Conservation (phyloP, 2,329 filamentous ascomycete species). For the Xylaria sp. region DNA sequence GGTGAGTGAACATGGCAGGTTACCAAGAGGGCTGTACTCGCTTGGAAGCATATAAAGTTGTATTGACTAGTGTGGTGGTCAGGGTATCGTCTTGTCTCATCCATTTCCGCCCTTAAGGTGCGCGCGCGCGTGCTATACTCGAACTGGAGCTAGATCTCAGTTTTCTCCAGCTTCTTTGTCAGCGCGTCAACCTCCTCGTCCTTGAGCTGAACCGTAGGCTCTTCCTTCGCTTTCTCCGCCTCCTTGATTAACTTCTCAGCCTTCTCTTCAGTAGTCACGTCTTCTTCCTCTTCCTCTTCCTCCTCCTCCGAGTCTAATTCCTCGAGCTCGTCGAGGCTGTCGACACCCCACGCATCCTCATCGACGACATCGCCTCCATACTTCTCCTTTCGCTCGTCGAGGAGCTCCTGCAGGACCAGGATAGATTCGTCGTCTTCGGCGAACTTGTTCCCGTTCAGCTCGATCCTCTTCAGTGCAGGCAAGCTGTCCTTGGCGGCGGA, state of each 20-base stretch:
- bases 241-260: constrained; percentile 71
- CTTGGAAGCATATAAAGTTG: constrained; percentile 5
- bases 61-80: neutral
- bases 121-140: neutral
- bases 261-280: constrained; percentile 61
- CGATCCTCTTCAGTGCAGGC: constrained; percentile 79
- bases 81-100: constrained; percentile 22
- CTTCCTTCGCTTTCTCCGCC: constrained; percentile 71
- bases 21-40: constrained; percentile 1
- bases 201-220: constrained; percentile 71
- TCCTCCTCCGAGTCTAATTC: constrained; percentile 70
- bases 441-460: constrained; percentile 97
- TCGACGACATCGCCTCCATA: constrained; percentile 65
- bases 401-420: constrained; percentile 66
- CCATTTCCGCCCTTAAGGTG: neutral
- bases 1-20: neutral
- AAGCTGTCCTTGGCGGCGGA: constrained; percentile 69
- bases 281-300: constrained; percentile 69
- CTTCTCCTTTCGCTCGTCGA: constrained; percentile 79
- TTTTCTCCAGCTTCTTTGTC: constrained; percentile 75
- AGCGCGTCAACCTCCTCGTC: constrained; percentile 82
- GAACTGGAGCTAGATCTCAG: constrained; percentile 49
- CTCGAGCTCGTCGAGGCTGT: constrained; percentile 84
- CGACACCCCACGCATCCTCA: constrained; percentile 83
- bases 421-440: constrained; percentile 79